Percentiles rank a stretch among this genome's conserved stretches.
Conservation (phyloP, 2,329 filamentous ascomycete genomes). For the Juglanconis sp. region DNA sequence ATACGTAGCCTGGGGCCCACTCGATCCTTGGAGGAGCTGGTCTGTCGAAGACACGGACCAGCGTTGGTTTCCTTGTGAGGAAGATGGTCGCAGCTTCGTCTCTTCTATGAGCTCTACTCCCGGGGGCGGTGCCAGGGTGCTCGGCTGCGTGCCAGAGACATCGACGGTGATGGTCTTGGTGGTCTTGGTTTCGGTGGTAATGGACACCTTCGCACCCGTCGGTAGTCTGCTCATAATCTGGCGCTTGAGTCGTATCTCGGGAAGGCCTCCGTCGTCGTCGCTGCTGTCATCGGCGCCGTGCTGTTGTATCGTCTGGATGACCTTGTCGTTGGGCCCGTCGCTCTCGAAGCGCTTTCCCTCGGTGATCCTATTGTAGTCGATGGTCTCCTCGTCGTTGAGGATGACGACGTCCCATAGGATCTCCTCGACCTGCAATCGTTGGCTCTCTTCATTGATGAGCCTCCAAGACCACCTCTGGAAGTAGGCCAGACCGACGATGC, state of each 20-base stretch:
- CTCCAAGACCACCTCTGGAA: constrained; percentile 56
- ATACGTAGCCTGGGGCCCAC: constrained; percentile 35
- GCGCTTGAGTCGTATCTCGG: constrained; percentile 46
- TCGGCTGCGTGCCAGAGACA: constrained; percentile 49
- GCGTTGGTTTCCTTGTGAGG: constrained; percentile 21
- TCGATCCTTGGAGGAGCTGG: constrained; percentile 17
- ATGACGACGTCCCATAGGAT: constrained; percentile 67
- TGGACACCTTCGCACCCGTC: constrained; percentile 54
- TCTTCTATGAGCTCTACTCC: constrained; percentile 59
- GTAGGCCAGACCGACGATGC: constrained; percentile 59
- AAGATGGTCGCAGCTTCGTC: constrained; percentile 34
- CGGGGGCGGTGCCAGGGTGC: constrained; percentile 52
- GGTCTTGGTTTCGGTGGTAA: constrained; percentile 56
- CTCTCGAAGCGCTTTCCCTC: constrained; percentile 24
- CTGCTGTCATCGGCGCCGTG: constrained; percentile 27
- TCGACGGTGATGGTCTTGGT: constrained; percentile 65
- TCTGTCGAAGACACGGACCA: constrained; percentile 11
- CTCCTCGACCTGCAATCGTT: constrained; percentile 49
- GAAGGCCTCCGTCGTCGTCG: constrained; percentile 41
- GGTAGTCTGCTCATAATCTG: constrained; percentile 55
- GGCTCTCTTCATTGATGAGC: constrained; percentile 47
- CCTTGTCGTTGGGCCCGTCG: constrained; percentile 21
- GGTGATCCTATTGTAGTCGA: constrained; percentile 41
- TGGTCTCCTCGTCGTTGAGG: constrained; percentile 53
- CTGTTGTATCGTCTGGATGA: constrained; percentile 35